Evolutionary conservation across 1,284 basidiomycete genomes (phyloP).

Genomic region (Mrakiaceae sp.): DNA sequence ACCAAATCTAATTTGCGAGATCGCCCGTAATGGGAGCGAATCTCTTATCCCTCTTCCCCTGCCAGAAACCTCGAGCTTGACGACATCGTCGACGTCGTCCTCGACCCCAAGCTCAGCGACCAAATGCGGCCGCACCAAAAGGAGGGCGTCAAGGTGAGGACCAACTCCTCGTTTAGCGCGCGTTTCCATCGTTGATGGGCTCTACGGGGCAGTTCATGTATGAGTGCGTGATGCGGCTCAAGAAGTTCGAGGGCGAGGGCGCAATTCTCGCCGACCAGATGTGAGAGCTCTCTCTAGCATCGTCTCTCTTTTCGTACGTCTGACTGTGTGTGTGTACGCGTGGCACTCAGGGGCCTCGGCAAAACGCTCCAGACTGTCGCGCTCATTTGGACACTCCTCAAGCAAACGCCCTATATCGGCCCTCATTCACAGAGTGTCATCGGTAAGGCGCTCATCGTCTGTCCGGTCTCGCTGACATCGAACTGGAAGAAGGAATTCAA

Average conservation of each 20-base stretch:
- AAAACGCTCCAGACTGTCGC: constrained; percentile 81
- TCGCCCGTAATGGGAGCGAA: neutral
- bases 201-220: constrained; percentile 64
- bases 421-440: constrained; percentile 45
- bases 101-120: constrained; percentile 76
- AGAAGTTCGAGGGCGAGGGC: constrained; percentile 68
- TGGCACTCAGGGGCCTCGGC: constrained; percentile 66
- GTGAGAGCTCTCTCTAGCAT: constrained; percentile 35
- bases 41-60: neutral
- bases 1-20: constrained; percentile 40
- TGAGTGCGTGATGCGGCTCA: constrained; percentile 88
- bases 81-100: constrained; percentile 66
- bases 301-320: constrained; percentile 16
- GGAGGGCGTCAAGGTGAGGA: constrained; percentile 51
- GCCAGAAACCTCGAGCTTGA: constrained; percentile 41
- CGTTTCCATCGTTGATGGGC: neutral
- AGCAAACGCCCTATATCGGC: constrained; percentile 69
- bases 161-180: neutral
- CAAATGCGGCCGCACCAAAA: constrained; percentile 80
- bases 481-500: constrained; percentile 95
- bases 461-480: constrained; percentile 86
- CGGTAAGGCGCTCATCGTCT: constrained; percentile 79
- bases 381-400: constrained; percentile 76
- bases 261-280: constrained; percentile 97
- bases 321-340: constrained; percentile 1